Base-by-base conservation (phyloP, 1,284 basidiomycete species). In the Ceratobasidium sp. region DNA sequence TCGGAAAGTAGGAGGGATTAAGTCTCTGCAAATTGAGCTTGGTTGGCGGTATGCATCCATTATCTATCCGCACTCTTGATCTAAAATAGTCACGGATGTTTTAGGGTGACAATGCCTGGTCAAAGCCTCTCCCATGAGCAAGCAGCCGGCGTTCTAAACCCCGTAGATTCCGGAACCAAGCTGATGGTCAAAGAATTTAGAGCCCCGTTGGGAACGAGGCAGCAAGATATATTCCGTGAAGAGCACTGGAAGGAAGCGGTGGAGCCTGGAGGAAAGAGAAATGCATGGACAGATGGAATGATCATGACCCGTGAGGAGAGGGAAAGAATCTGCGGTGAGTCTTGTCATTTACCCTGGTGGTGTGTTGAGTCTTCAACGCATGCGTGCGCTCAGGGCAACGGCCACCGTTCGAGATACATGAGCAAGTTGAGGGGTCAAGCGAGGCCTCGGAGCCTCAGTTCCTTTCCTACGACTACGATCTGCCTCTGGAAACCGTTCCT, bases 1-100 rank as follows among this genome's bases (percentile, higher is more conserved):
- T 21, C 34, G 41, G 5, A 34, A 36, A 16, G 52, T 57, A 3
- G 64, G 64, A 3, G 52, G 50, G 23, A 39, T 57, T 14, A 50
- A 69, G 64, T 53, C 64, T 34, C 52, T 69, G 52, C 64, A 69
- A 23, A 50, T 69, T n/a, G 64, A 69, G 34, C 28, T 69, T 14
- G 64, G 52, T 14, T 69, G 64, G 64, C 50, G 64, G 64, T 69
- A 14, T 34, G 30, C 18, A 57, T n/a, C 12, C 39, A 12, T 23
- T 28, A 8, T 39, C 36, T 23, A 28, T 50, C 26, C 23, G 21
- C 23, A 39, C n/a, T 26, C 48, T 6, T 18, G 26, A 4, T 23
- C 23, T 3, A 50, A 23, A 23, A 4, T 28, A 28, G n/a, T 18
- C 10, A 4, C 16, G 6, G 18, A 16, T 34, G 3, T 14, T 14